These are phyloP conservation scores for Sordaria brevicollis DNA, from an alignment of 495 filamentous ascomycete species.

Conservation along the genomic window DNA sequence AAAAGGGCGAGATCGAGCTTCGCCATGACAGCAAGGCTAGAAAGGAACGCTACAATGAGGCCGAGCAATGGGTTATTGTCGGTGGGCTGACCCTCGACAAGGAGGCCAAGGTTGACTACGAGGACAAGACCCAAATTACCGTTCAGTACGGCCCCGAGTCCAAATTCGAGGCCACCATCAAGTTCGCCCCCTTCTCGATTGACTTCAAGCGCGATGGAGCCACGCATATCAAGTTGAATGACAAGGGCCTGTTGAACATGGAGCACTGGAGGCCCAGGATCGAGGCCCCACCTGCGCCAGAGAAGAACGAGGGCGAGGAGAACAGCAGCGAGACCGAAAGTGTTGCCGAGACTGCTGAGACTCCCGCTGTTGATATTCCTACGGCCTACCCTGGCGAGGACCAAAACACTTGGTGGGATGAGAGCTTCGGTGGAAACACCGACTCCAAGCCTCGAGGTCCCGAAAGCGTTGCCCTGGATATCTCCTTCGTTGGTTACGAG, in stretches of 20 bases:
- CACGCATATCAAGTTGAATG: conserved; percentile 81
- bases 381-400: conserved; percentile 36
- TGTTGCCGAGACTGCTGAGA: not conserved
- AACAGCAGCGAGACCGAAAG: not conserved
- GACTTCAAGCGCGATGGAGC: conserved; percentile 75
- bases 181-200: conserved; percentile 69
- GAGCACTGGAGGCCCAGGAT: conserved; percentile 93
- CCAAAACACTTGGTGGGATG: conserved; percentile 95
- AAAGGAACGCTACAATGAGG: conserved; percentile 91
- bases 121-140: conserved; percentile 56
- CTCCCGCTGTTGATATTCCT: not conserved
- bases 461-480: conserved; percentile 82
- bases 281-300: conserved; percentile 47
- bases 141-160: conserved; percentile 71
- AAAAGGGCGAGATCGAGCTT: conserved; percentile 81
- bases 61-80: conserved; percentile 75
- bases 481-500: conserved; percentile 82
- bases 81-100: conserved; percentile 63
- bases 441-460: conserved; percentile 84
- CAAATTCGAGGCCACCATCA: conserved; percentile 70
- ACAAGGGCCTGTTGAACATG: conserved; percentile 75
- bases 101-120: conserved; percentile 46
- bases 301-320: conserved; percentile 41
- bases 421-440: conserved; percentile 86
- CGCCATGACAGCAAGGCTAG: conserved; percentile 72